Percentiles rank a stretch among this genome's conserved stretches.
These are phyloP conservation scores for Claviceps sp. DNA, from an alignment of 2,329 filamentous ascomycete genomes.

Conservation along the genomic window DNA sequence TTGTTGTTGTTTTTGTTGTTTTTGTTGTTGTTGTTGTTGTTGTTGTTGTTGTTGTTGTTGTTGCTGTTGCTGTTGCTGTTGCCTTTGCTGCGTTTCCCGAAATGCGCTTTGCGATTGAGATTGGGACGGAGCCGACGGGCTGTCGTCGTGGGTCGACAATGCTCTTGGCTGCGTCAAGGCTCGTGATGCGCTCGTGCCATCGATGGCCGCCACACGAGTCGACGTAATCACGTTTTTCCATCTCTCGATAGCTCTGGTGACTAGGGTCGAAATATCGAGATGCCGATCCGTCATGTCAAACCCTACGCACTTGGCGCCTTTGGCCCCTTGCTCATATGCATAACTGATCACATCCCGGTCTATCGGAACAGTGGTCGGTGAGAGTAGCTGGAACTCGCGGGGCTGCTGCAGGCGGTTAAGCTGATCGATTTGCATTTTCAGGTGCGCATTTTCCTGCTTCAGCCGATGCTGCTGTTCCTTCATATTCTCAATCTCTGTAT, in stretches of 20 bases:
- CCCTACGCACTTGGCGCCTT: slow-evolving; percentile 28
- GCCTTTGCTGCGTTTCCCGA: slow-evolving; percentile 13
- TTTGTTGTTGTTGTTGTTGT: background rate
- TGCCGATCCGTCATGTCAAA: slow-evolving; percentile 37
- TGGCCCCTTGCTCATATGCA: slow-evolving; percentile 31
- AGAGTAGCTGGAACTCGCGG: slow-evolving; percentile 40
- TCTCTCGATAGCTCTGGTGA: slow-evolving; percentile 42
- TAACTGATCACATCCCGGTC: slow-evolving; percentile 34
- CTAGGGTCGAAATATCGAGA: slow-evolving; percentile 35
- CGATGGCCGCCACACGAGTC: slow-evolving; percentile 26
- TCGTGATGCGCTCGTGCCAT: slow-evolving; percentile 37
- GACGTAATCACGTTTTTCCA: slow-evolving; percentile 50
- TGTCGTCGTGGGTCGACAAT: slow-evolving; percentile 10
- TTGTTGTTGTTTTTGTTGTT: slow-evolving; percentile 16
- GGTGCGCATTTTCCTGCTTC: slow-evolving; percentile 42
- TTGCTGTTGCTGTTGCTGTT: slow-evolving; percentile 17
- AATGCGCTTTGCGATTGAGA: slow-evolving; percentile 11
- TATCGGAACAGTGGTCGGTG: slow-evolving; percentile 39
- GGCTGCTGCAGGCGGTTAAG: slow-evolving; percentile 46
- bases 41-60: slow-evolving; percentile 4
- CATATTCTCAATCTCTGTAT: slow-evolving; percentile 40
- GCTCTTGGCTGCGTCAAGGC: slow-evolving; percentile 26
- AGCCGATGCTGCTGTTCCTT: slow-evolving; percentile 36
- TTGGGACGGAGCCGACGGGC: slow-evolving; percentile 12
- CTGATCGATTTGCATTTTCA: slow-evolving; percentile 46